Evolutionary conservation across 1,284 basidiomycete genomes (phyloP).

Genomic region (Boletellus deceptivus): DNA sequence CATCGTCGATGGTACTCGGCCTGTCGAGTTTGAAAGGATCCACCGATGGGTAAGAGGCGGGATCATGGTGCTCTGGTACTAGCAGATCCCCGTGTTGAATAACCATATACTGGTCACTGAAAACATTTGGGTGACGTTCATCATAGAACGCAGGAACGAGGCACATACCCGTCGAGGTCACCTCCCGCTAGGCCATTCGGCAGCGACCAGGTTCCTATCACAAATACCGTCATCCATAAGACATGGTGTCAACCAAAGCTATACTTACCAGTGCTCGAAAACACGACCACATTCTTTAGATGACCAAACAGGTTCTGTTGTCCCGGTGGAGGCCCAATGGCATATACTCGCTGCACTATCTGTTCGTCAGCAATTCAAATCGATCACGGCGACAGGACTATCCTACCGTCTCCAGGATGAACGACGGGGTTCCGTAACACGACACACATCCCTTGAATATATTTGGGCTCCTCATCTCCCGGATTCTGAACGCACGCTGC

Average conservation of each 20-base stretch:
- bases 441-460: conserved; percentile 55
- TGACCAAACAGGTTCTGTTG: conserved; percentile 58
- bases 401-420: conserved; percentile 68
- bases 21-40: conserved; percentile 45
- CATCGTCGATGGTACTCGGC: conserved; percentile 66
- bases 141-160: background rate
- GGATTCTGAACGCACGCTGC: conserved; percentile 57
- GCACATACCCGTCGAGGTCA: conserved; percentile 68
- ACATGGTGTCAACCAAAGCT: background rate
- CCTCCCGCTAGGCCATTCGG: conserved; percentile 71
- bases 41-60: conserved; percentile 54
- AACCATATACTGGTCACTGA: conserved; percentile 55
- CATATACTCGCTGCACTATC: conserved; percentile 65
- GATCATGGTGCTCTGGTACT: conserved; percentile 44
- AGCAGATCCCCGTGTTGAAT: conserved; percentile 52
- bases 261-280: conserved; percentile 62
- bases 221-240: background rate
- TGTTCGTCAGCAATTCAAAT: conserved; percentile 4
- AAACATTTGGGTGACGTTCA: background rate
- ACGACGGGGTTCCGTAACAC: conserved; percentile 67
- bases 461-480: conserved; percentile 45
- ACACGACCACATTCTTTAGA: conserved; percentile 70
- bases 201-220: conserved; percentile 56
- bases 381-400: background rate
- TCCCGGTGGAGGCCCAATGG: conserved; percentile 68